These are phyloP conservation scores for Solanum etuberosum DNA, from an alignment of 257 asterid genomes.

Conservation along the genomic window DNA sequence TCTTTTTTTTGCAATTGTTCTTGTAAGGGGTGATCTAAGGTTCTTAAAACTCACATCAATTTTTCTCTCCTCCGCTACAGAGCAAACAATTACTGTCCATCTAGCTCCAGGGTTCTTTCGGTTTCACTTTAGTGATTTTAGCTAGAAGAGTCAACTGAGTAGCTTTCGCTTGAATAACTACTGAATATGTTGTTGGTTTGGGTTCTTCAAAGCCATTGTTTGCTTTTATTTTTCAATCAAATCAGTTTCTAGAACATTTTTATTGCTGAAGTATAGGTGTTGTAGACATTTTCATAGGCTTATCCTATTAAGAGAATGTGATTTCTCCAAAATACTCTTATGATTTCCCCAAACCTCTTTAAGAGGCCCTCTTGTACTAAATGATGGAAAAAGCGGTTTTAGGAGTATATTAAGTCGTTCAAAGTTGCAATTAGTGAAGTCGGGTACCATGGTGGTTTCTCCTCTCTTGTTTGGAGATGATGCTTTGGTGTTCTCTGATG, in stretches of 20 bases:
- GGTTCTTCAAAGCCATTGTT: background rate
- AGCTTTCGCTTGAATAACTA: background rate
- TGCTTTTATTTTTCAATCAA: background rate
- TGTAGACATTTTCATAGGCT: background rate
- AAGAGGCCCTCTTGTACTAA: background rate
- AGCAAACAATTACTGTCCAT: background rate
- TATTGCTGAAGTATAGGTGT: background rate
- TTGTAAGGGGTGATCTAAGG: background rate
- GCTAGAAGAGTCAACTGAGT: background rate
- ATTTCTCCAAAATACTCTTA: background rate
- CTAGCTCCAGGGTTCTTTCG: background rate
- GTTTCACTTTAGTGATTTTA: background rate
- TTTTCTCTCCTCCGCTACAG: background rate
- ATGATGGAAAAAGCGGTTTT: background rate
- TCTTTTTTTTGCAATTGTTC: background rate
- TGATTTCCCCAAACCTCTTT: background rate
- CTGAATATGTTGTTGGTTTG: background rate
- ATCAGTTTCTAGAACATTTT: background rate
- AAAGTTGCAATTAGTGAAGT: background rate
- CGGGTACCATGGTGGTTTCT: background rate
- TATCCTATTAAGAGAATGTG: background rate
- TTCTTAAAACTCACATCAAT: background rate
- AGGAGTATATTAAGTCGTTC: background rate
- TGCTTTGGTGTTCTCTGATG: background rate
- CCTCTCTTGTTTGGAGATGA: background rate